Evolutionary conservation across 2,329 filamentous ascomycete species (phyloP).

Genomic region (Xylaria polymorpha): DNA sequence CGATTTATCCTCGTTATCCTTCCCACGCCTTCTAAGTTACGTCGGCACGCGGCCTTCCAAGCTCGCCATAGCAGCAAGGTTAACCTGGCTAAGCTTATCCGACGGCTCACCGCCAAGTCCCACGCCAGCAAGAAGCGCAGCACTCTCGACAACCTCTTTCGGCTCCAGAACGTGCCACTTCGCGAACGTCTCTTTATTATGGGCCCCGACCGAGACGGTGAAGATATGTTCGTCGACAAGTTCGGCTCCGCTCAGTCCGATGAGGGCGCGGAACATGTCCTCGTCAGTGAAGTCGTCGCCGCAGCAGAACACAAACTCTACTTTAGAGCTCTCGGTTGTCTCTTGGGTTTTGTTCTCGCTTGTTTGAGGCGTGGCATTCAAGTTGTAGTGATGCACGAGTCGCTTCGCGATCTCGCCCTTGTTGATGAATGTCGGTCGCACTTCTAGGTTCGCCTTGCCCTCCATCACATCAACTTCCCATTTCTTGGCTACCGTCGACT

Average conservation of each 20-base stretch:
- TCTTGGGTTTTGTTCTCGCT: conserved; percentile 51
- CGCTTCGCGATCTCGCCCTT: conserved; percentile 95
- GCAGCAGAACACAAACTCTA: conserved; percentile 89
- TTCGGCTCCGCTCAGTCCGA: conserved; percentile 64
- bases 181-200: conserved; percentile 90
- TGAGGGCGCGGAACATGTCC: conserved; percentile 91
- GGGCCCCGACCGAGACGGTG: conserved; percentile 90
- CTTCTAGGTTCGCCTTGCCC: conserved; percentile 96
- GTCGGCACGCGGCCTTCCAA: conserved; percentile 65
- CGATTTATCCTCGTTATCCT: neutral
- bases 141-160: conserved; percentile 81
- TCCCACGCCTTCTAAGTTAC: neutral
- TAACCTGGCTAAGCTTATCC: conserved; percentile 63
- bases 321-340: conserved; percentile 61
- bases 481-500: conserved; percentile 77
- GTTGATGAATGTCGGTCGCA: conserved; percentile 96
- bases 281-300: conserved; percentile 98
- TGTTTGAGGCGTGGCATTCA: conserved; percentile 50
- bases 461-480: conserved; percentile 97
- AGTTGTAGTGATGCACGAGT: conserved; percentile 79
- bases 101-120: conserved; percentile 53
- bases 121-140: conserved; percentile 66
- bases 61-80: conserved; percentile 65
- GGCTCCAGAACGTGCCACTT: conserved; percentile 92
- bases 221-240: conserved; percentile 77